Base-by-base conservation (phyloP, 805 yeast species). In the Saccharomycopsis guyanensis region DNA sequence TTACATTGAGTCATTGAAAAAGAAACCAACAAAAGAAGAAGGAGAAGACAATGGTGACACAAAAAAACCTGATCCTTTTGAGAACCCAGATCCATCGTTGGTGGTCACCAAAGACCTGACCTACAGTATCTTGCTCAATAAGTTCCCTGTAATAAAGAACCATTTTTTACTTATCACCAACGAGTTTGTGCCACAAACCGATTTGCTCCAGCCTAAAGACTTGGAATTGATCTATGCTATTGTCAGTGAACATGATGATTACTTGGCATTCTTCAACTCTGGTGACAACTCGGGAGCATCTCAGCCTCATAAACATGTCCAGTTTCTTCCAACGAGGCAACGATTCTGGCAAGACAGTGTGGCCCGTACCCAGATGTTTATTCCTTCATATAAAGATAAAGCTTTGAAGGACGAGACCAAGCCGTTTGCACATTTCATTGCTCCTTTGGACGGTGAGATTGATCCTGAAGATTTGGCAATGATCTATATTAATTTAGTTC, bases 281-380 rank as follows among this genome's bases (percentile, higher is more conserved):
- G 98, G 98, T 5, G 78, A 80, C 16, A 72, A 78, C 55, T 78
- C 94, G 52, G 98, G 97, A 1, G 95, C 96, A n/a, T 87, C 96
- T 0, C 93, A 88, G 58, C 82, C 85, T 40, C 98, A 91, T 66
- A 87, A 86, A 60, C 98, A 91, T 64, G 64, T 93, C 52, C 98
- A 93, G 64, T 80, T 89, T 63, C 68, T 91, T 3, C n/a, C 37
- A 33, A 33, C 19, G 8, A 25, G 10, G 10, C 29, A 25, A 10
- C 6, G 10, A 10, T 25, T 7, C 29, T 25, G 29, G 29, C 29
- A 25, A 10, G 37, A 33, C 20, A 33, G 37, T 18, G 37, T 33
- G 6, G 37, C 37, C 20, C 18, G 37, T 5, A 8, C 19, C 7
- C 20, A 8, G 8, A 7, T 18, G 7, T 33, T 33, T 15, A 18